Evolutionary conservation across 257 asterid species (phyloP).

Genomic region (Solanum peruvianum): DNA sequence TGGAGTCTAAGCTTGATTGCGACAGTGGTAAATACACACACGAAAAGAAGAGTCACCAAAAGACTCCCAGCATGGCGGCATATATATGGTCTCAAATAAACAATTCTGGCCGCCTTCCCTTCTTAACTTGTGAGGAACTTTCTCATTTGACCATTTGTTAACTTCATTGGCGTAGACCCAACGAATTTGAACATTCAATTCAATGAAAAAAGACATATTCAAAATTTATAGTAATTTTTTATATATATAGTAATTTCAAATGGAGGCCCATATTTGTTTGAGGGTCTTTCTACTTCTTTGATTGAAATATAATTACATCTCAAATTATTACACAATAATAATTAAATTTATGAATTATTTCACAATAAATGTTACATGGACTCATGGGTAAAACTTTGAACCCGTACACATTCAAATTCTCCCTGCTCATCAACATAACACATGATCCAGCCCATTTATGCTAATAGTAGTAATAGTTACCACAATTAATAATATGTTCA

Average conservation of each 20-base stretch:
- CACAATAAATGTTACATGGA: not conserved
- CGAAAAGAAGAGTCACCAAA: not conserved
- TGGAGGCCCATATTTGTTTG: too few species aligned
- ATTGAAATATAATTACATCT: not conserved
- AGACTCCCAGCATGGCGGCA: conserved; percentile 2
- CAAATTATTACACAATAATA: not conserved
- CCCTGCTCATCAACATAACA: not conserved
- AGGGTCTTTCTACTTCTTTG: too few species aligned
- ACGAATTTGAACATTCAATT: not conserved
- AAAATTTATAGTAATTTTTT: too few species aligned
- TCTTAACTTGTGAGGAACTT: not conserved
- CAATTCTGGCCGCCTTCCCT: not conserved
- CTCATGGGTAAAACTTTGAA: not conserved
- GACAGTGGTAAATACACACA: not conserved
- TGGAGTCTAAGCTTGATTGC: not conserved
- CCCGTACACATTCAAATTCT: not conserved
- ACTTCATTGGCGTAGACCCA: too few species aligned
- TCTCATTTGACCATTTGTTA: not conserved
- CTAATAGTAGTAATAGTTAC: not conserved
- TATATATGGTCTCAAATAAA: not conserved
- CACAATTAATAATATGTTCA: not conserved
- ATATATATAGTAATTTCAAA: too few species aligned
- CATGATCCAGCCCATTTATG: not conserved
- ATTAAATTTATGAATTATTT: too few species aligned
- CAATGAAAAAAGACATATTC: too few species aligned